Evolutionary conservation across 306 rosid genomes (phyloP), one percentile per base, ranked within the genome.

Genomic region (Corylus americana): DNA sequence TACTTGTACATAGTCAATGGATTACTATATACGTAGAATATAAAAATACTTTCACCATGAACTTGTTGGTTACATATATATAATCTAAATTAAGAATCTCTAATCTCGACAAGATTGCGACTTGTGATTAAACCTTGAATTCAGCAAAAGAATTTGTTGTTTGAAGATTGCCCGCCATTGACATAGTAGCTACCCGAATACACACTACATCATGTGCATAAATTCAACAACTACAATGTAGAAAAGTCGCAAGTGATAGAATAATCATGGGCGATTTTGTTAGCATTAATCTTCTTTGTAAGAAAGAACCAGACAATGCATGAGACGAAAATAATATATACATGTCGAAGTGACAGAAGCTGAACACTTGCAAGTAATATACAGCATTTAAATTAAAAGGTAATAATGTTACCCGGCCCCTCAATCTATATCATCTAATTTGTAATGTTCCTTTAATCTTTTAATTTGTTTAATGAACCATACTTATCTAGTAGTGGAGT

Each of bases 91-190:
- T 29, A 29, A 29, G 31, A 29, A 29, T 29, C 31, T 29, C 31
- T 29, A 29, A 29, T 29, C 31, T 29, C 31, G 31, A 29, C 31
- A 29, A 29, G 31, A 29, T 29, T 29, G 67, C 25, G 67, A 25
- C 67, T 22, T 59, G 8, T 59, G 25, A 74, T 70, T 57, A 58
- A 29, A 20, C 70, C 66, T 75, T 31, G 48, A 70, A 69, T 57
- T 80, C 75, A 69, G 76, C 66, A 12, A 18, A 80, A 59, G 71
- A 67, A 69, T 55, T 37, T 58, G 71, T 49, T 67, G 20, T 14
- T 63, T 63, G 18, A 31, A 31, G 10, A 31, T 63, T 31, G 8
- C 17, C 16, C 1, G 2, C 16, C 1, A 13, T 63, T 29, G n/a
- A 14, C 44, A 5, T 31, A 12, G 1, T 42, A 29, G 31, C 31